A percentile compares a stretch with the other conserved stretches of the same genome.
These are phyloP conservation scores for Psilocybe cyanescens DNA, from an alignment of 768 basidiomycete genomes.

Conservation along the genomic window DNA sequence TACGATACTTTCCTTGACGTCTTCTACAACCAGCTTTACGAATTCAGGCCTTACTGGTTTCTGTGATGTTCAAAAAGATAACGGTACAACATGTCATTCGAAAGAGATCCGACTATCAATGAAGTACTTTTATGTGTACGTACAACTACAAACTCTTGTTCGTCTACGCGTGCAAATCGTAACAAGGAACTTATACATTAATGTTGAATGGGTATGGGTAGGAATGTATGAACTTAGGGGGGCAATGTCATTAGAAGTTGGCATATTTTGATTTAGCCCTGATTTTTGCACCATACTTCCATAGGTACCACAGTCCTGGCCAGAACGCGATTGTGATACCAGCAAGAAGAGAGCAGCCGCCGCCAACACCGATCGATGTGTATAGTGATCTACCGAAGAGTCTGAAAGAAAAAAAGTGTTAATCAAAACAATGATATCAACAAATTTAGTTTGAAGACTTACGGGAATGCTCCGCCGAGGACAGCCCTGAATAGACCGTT, in stretches of 20 bases:
- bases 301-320: constrained; percentile 1
- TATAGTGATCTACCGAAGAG: constrained; percentile 2
- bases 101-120: not conserved
- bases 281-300: not conserved
- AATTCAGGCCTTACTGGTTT: no score
- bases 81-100: not conserved
- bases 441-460: not conserved
- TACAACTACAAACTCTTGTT: not conserved
- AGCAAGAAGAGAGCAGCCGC: constrained; percentile 8
- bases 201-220: not conserved
- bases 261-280: not conserved
- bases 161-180: not conserved
- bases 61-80: no score
- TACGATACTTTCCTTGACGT: no score
- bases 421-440: not conserved
- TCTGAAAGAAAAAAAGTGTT: not conserved
- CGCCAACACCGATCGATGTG: not conserved
- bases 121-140: not conserved
- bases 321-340: constrained; percentile 1
- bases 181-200: not conserved
- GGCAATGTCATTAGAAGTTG: not conserved
- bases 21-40: no score
- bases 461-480: constrained; percentile 4
- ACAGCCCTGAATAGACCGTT: not conserved
- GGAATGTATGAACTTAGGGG: not conserved